phyloP scores from a whole-genome alignment of 192 early-diverging fungal species.

The Pecoramyces ruminantium region DNA sequence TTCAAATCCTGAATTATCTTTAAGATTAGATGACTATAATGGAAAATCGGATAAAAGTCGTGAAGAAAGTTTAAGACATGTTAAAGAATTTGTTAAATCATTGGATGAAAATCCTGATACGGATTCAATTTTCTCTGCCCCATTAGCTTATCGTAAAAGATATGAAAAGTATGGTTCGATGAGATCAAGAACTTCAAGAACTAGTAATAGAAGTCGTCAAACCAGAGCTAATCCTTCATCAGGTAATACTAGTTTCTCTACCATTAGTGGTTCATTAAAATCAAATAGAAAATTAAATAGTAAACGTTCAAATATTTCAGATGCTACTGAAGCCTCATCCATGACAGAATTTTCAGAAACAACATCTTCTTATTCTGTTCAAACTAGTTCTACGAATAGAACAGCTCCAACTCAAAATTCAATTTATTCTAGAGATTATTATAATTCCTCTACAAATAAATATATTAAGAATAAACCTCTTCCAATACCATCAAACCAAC shows the following conservation, averaged over 20 bases:
- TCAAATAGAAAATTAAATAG: background rate
- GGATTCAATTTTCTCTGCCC: background rate
- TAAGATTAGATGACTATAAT: background rate
- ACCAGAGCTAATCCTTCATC: background rate
- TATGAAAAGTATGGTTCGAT: background rate
- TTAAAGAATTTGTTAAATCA: background rate
- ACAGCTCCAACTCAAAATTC: background rate
- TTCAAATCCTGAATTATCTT: background rate
- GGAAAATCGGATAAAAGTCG: background rate
- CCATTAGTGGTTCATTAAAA: background rate
- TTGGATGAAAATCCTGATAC: background rate
- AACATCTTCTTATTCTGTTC: background rate
- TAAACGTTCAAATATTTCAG: background rate
- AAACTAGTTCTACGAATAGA: background rate
- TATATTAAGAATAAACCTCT: background rate
- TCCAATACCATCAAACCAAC: background rate
- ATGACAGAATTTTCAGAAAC: background rate
- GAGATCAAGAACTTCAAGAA: background rate
- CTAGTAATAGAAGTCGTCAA: background rate
- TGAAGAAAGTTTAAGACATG: background rate
- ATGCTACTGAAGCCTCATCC: background rate
- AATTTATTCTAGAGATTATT: background rate
- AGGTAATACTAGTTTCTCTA: background rate
- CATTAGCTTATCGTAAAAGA: background rate
- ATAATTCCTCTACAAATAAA: background rate